A percentile compares a stretch with the other conserved stretches of the same genome.
These are phyloP conservation scores for Torulaspora gathmanii DNA, from an alignment of 805 yeast species.

Conservation along the genomic window DNA sequence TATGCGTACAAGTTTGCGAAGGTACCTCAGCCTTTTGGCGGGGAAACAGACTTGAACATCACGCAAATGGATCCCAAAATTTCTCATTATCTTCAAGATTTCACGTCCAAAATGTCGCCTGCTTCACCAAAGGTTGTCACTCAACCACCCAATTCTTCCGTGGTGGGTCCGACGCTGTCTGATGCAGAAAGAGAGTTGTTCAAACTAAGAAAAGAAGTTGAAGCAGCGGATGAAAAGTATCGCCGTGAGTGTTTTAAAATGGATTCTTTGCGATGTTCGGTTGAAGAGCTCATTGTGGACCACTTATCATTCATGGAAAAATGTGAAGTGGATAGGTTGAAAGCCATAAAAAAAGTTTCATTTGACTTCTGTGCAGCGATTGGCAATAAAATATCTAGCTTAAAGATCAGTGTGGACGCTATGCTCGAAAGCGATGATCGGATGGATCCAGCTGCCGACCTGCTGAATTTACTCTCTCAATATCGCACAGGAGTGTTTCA, in stretches of 20 bases:
- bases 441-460: constrained; percentile 64
- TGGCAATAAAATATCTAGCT: constrained; percentile 52
- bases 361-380: constrained; percentile 66
- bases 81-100: constrained; percentile 16
- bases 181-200: constrained; percentile 44
- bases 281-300: constrained; percentile 69
- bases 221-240: constrained; percentile 53
- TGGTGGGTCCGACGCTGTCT: constrained; percentile 20
- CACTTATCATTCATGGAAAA: constrained; percentile 74
- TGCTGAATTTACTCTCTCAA: constrained; percentile 59
- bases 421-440: constrained; percentile 62
- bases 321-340: constrained; percentile 73
- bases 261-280: constrained; percentile 63
- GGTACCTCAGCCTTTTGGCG: constrained; percentile 24
- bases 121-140: constrained; percentile 1
- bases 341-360: constrained; percentile 70
- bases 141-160: constrained; percentile 5
- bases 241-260: constrained; percentile 50
- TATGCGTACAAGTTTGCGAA: constrained; percentile 56
- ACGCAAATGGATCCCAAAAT: constrained; percentile 14
- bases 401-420: constrained; percentile 58
- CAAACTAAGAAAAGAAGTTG: constrained; percentile 53
- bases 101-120: constrained; percentile 15
- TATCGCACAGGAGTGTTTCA: constrained; percentile 69
- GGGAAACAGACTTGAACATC: constrained; percentile 4